These are phyloP conservation scores for Colletotrichum sp. DNA, from an alignment of 2,329 filamentous ascomycete species.

Conservation along the genomic window DNA sequence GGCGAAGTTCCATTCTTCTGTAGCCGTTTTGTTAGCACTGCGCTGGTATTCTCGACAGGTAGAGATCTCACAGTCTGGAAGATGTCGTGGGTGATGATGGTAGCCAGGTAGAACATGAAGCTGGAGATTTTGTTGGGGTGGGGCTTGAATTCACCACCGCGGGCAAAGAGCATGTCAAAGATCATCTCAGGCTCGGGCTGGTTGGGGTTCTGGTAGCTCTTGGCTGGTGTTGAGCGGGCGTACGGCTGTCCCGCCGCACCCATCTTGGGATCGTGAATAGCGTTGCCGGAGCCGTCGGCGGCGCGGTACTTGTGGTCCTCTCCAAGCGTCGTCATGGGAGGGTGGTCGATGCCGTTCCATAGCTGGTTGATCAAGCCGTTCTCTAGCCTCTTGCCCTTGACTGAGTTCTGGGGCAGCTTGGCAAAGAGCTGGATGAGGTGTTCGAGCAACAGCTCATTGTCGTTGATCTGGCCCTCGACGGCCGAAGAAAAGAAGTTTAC, in stretches of 20 bases:
- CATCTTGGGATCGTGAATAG: conserved; percentile 14
- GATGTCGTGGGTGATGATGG: conserved; percentile 58
- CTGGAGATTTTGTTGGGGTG: conserved; percentile 48
- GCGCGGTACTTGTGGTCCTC: conserved; percentile 23
- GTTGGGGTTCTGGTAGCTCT: conserved; percentile 19
- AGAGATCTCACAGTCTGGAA: conserved; percentile 36
- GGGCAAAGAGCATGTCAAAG: conserved; percentile 24
- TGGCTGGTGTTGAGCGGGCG: conserved; percentile 18
- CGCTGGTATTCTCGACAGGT: neutral
- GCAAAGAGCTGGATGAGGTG: conserved; percentile 22
- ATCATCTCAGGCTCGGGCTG: conserved; percentile 23
- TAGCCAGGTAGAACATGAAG: conserved; percentile 53
- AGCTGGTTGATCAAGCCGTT: conserved; percentile 23
- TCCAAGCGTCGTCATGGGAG: conserved; percentile 19
- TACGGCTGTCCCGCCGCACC: conserved; percentile 24
- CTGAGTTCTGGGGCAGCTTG: conserved; percentile 17
- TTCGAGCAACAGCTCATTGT: conserved; percentile 23
- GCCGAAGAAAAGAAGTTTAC: conserved; percentile 17
- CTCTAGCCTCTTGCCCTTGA: conserved; percentile 20
- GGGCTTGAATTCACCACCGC: conserved; percentile 19
- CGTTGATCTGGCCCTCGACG: conserved; percentile 17
- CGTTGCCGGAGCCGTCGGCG: conserved; percentile 26
- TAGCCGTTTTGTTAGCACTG: neutral
- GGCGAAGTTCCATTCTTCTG: conserved; percentile 34
- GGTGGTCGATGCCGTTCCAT: conserved; percentile 24